phyloP scores from a whole-genome alignment of 331 rosid genomes.

The Malus hybrid region DNA sequence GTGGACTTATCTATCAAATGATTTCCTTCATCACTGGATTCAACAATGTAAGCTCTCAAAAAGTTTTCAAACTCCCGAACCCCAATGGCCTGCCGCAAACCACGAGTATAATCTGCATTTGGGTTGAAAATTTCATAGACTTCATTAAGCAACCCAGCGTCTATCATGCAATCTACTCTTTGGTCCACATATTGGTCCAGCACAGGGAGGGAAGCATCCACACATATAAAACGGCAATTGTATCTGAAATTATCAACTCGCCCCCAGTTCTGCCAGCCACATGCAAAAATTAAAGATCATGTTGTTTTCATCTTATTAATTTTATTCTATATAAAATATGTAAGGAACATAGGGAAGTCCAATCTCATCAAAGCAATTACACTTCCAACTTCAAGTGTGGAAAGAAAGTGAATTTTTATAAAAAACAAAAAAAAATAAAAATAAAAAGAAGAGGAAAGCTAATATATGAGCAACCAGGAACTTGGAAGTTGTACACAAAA shows the following conservation, averaged over 20 bases:
- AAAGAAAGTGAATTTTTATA: neutral
- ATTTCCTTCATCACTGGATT: conserved; percentile 16
- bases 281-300: conserved; percentile 21
- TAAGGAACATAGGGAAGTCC: neutral
- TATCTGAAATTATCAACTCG: conserved; percentile 69
- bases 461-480: neutral
- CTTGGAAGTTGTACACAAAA: neutral
- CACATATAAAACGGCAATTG: conserved; percentile 66
- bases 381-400: neutral
- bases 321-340: neutral
- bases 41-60: conserved; percentile 22
- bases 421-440: neutral
- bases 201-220: conserved; percentile 73
- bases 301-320: neutral
- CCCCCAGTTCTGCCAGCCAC: conserved; percentile 98
- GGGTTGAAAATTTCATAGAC: conserved; percentile 56
- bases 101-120: conserved; percentile 69
- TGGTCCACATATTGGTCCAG: conserved; percentile 74
- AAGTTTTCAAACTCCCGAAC: conserved; percentile 76
- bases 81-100: conserved; percentile 80
- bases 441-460: neutral
- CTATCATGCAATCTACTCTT: conserved; percentile 83
- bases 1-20: conserved; percentile 20
- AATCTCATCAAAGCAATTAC: neutral
- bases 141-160: conserved; percentile 74